Percentiles rank a stretch among this genome's conserved stretches.
These are phyloP conservation scores for Caloboletus firmus DNA, from an alignment of 1,284 basidiomycete genomes.

Conservation along the genomic window DNA sequence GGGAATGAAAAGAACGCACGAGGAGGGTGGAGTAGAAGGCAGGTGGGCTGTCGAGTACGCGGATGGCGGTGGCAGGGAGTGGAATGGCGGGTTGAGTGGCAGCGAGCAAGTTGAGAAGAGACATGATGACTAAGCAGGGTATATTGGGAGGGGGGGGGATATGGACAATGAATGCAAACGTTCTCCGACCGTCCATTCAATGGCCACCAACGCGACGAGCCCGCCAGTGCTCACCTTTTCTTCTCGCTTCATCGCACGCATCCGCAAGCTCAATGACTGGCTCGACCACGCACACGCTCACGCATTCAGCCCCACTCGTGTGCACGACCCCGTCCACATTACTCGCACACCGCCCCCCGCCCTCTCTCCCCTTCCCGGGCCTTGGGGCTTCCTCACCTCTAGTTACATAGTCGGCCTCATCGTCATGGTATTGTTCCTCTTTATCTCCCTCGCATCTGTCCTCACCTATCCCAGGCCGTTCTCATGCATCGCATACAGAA, in stretches of 20 bases:
- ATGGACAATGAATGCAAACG: no score
- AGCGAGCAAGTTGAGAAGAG: constrained; percentile 26
- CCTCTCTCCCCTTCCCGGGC: constrained; percentile 47
- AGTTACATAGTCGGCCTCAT: constrained; percentile 66
- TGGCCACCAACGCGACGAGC: not conserved
- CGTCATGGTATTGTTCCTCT: constrained; percentile 48
- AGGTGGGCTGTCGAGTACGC: constrained; percentile 39
- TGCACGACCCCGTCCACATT: not conserved
- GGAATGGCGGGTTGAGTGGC: constrained; percentile 43
- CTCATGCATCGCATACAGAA: constrained; percentile 73
- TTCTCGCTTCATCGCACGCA: not conserved
- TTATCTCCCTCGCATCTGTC: not conserved
- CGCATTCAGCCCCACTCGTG: not conserved
- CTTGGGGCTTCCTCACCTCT: constrained; percentile 69
- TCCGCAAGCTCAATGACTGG: constrained; percentile 5
- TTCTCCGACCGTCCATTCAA: not conserved
- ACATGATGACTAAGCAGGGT: constrained; percentile 28
- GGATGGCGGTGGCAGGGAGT: constrained; percentile 36
- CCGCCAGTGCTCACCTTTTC: not conserved
- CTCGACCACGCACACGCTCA: not conserved
- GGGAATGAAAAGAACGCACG: constrained; percentile 28
- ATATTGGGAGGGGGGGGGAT: not conserved
- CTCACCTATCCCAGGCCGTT: constrained; percentile 48
- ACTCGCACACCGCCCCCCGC: constrained; percentile 3
- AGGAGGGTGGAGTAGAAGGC: constrained; percentile 42